Base-by-base conservation (phyloP, 2,329 filamentous ascomycete species). In the Truncatella angustata region DNA sequence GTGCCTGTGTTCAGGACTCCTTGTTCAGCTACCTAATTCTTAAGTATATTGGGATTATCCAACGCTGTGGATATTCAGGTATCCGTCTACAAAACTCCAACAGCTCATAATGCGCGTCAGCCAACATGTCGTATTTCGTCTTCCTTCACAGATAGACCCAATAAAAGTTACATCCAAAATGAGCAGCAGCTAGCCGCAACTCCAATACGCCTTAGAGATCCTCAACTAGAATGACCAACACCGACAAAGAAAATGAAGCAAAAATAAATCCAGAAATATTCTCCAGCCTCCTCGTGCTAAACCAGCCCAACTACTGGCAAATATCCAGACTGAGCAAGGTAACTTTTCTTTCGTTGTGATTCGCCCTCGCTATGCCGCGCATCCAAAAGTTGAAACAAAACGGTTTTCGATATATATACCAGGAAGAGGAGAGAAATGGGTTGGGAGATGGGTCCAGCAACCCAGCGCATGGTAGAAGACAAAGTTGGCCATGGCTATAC, bases 331-430 rank as follows among this genome's bases (percentile, higher is more conserved):
- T 14, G 5, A 28, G 7, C 26, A 32, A 35, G 26, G 43, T 35
- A 46, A 44, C 12, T 24, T 35, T 46, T 46, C 24, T 32, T 46
- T 46, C 28, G 12, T 20, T 32, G 12, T 34, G 30, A 12, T 9
- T 46, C 26, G 28, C 28, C 26, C 24, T 46, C 43, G 43, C 43
- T 46, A 46, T 46, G 43, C 43, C n/a, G 43, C 28, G 18, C 14
- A 46, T 14, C 21, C 40, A 44, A 23, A 28, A 44, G n/a, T 26
- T 14, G 40, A 24, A 26, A 14, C 21, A 23, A 5, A 28, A 10
- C 24, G 24, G 12, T 16, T 44, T 5, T 40, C 37, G 37, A 40
- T 40, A 21, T 40, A 21, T 23, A 40, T 44, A 44, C 40, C 23
- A 26, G 4, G 40, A 16, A 44, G n/a, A 34, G 16, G 14, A 20